phyloP scores from a whole-genome alignment of 2,329 filamentous ascomycete genomes.

The Colletotrichum chlorophyti region DNA sequence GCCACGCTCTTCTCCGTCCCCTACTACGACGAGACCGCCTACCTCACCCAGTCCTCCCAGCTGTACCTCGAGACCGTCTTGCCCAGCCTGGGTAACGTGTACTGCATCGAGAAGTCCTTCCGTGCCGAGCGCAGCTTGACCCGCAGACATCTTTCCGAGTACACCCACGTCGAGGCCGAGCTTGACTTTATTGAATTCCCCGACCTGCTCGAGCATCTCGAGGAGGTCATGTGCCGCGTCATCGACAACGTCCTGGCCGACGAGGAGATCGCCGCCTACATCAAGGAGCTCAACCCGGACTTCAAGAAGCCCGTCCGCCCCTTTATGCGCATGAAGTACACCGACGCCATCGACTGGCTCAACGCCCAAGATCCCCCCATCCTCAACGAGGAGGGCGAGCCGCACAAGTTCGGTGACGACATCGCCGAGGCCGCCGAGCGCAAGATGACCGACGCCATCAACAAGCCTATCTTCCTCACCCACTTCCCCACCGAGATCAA shows the following conservation, averaged over 20 bases:
- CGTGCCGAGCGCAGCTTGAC: slow-evolving; percentile 96
- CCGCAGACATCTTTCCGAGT: slow-evolving; percentile 92
- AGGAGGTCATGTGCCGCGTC: slow-evolving; percentile 85
- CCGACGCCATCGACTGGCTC: slow-evolving; percentile 94
- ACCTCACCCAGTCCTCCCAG: slow-evolving; percentile 95
- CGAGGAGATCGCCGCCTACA: slow-evolving; percentile 71
- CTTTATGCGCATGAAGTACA: slow-evolving; percentile 94
- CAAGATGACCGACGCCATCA: slow-evolving; percentile 96
- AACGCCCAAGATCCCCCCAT: slow-evolving; percentile 81
- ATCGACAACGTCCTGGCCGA: slow-evolving; percentile 80
- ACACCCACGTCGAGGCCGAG: slow-evolving; percentile 96
- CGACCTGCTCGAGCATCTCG: slow-evolving; percentile 86
- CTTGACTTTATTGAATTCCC: slow-evolving; percentile 94
- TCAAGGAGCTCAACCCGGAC: slow-evolving; percentile 89
- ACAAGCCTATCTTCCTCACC: slow-evolving; percentile 92
- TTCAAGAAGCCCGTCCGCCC: slow-evolving; percentile 84
- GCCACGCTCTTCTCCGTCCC: slow-evolving; percentile 88
- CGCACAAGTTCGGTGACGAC: slow-evolving; percentile 93
- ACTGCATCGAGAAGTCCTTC: slow-evolving; percentile 99
- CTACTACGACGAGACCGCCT: slow-evolving; percentile 90
- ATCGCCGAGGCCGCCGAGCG: slow-evolving; percentile 98
- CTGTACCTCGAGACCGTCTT: slow-evolving; percentile 96
- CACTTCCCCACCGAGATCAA: slow-evolving; percentile 99
- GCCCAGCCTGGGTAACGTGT: slow-evolving; percentile 90
- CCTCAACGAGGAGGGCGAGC: slow-evolving; percentile 88